Base-by-base conservation (phyloP, 148 eudicot species). In the Oxyria digyna region DNA sequence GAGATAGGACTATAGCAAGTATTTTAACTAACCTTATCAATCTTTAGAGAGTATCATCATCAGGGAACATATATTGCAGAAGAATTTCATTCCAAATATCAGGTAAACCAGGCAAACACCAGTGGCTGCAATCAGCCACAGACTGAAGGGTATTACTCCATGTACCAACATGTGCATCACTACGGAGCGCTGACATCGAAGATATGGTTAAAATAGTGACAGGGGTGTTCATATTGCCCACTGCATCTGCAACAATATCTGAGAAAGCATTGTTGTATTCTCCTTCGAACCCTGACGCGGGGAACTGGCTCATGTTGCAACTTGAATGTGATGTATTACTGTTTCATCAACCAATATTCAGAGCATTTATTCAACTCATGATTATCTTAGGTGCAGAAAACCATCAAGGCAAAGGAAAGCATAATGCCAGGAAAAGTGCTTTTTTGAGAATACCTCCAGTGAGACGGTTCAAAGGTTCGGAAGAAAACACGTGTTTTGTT, bases 101-200 rank as follows among this genome's bases (percentile, higher is more conserved):
- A 57, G 91, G 91, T 31, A 87, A 78, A 37, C 91, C 91, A 45
- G 91, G 91, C 23, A 87, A 83, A 78, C 92, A 87, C 89, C 92
- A 87, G 71, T 87, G 92, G 79, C 89, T 87, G 63, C 92, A 87
- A 72, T 87, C 92, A 45, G 85, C 70, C 40, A 87, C 67, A 73
- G 79, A 71, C 48, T 79, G 82, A 17, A 74, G 84, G 75, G 79
- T 85, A 71, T 82, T 74, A 73, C 85, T 78, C 89, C 89, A 87
- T 29, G 71, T 77, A 67, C 89, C 89, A 9, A 85, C 92, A 67
- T 87, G 92, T 50, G 89, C 92, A 78, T 87, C 92, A 71, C 83
- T 75, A 68, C 92, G 74, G 49, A 74, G 74, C 38, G 85, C 80
- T 26, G 87, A 79, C 85, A 87, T 77, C 54, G 85, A 82, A 59